phyloP scores from a whole-genome alignment of 139 green algal species.

The Picochlorum costavermella region DNA sequence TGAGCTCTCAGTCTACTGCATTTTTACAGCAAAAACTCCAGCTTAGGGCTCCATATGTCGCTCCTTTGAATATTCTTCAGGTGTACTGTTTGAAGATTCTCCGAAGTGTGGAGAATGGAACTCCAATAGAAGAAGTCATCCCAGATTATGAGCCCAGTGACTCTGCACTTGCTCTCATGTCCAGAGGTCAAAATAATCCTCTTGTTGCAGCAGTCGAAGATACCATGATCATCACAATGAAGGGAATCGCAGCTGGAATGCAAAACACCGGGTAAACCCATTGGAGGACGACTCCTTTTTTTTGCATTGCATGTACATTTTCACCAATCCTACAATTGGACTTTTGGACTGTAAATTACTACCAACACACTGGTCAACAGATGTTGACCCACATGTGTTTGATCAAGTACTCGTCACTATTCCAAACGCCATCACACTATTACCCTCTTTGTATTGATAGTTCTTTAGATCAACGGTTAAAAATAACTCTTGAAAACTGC shows the following conservation, averaged over 20 bases:
- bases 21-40: slow-evolving; percentile 72
- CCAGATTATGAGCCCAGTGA: slow-evolving; percentile 14
- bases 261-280: slow-evolving; percentile 87
- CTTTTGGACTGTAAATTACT: no score
- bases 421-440: no score
- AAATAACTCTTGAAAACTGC: no score
- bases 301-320: slow-evolving; percentile 1
- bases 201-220: slow-evolving; percentile 40
- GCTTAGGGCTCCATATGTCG: slow-evolving; percentile 84
- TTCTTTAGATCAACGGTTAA: no score
- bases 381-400: no score
- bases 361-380: no score
- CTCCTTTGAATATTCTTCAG: slow-evolving; percentile 92
- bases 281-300: neutral
- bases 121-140: slow-evolving; percentile 10
- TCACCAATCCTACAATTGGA: neutral
- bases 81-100: slow-evolving; percentile 46
- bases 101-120: slow-evolving; percentile 28
- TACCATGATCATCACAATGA: slow-evolving; percentile 78
- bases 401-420: no score
- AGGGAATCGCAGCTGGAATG: slow-evolving; percentile 95
- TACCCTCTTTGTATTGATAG: no score
- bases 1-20: slow-evolving; percentile 57
- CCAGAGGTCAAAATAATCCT: slow-evolving; percentile 11
- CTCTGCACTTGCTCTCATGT: slow-evolving; percentile 28